Evolutionary conservation across 164 flowering plant genomes (phyloP).

Genomic region (Berberis vulgaris): DNA sequence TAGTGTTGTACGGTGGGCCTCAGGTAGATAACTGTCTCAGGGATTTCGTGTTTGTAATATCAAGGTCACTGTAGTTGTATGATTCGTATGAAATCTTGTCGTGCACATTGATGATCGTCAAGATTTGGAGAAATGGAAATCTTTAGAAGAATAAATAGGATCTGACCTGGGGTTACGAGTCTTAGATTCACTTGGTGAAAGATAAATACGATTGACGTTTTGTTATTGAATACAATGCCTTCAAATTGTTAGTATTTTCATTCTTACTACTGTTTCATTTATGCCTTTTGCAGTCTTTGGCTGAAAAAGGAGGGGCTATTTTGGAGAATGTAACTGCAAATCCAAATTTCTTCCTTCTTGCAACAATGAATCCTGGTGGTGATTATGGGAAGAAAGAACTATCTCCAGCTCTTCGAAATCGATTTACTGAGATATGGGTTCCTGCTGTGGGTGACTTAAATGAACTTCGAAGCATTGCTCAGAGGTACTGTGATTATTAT

Average conservation of each 20-base stretch:
- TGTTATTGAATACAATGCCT: too few species aligned
- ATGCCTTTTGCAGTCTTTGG: constrained; percentile 54
- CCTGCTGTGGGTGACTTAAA: constrained; percentile 51
- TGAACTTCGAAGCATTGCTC: constrained; percentile 76
- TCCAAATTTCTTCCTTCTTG: constrained; percentile 68
- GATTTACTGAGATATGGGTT: constrained; percentile 99
- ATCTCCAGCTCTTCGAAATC: constrained; percentile 94
- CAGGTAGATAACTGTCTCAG: too few species aligned
- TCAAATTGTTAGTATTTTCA: background rate
- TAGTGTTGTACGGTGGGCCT: too few species aligned
- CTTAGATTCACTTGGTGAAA: too few species aligned
- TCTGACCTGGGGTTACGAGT: too few species aligned
- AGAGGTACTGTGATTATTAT: constrained; percentile 30
- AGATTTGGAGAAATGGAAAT: too few species aligned
- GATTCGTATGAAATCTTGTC: too few species aligned
- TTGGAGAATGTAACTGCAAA: constrained; percentile 66
- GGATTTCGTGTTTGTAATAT: too few species aligned
- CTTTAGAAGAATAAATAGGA: too few species aligned
- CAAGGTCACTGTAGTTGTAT: too few species aligned
- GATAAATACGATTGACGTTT: too few species aligned
- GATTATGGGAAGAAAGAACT: constrained; percentile 97
- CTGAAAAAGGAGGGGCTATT: constrained; percentile 85
- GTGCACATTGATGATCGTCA: too few species aligned
- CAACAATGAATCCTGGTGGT: constrained; percentile 99
- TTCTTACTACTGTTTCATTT: background rate